Conservation (phyloP, 305 asterid genomes). For the Ajuga reptans region DNA sequence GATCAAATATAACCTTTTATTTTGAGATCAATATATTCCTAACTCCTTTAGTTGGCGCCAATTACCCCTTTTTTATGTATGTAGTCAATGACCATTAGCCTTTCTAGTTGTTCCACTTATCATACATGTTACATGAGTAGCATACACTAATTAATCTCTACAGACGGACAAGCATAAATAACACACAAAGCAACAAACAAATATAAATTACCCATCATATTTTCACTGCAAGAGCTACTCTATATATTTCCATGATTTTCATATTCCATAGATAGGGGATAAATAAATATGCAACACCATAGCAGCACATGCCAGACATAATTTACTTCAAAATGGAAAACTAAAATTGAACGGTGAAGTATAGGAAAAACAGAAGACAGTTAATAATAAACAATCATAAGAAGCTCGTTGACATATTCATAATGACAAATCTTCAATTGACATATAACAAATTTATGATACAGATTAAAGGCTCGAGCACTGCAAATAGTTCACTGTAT, state of each 20-base stretch:
- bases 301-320: neutral
- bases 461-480: slow-evolving; percentile 17
- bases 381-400: neutral
- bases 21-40: no score
- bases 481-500: slow-evolving; percentile 30
- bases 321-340: neutral
- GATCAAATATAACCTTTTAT: no score
- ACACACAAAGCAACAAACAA: neutral
- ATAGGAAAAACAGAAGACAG: neutral
- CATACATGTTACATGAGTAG: no score
- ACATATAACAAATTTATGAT: slow-evolving; percentile 26
- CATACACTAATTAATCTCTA: neutral
- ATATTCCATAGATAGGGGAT: neutral
- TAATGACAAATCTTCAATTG: slow-evolving; percentile 19
- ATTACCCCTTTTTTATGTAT: no score
- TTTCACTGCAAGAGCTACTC: neutral
- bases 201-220: neutral
- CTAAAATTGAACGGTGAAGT: neutral
- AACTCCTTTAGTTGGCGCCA: no score
- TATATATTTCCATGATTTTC: neutral
- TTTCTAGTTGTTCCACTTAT: no score
- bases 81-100: no score
- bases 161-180: neutral
- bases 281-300: neutral
- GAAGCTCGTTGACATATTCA: slow-evolving; percentile 10